Percentiles rank a stretch among this genome's conserved stretches.
Evolutionary conservation across 2,329 filamentous ascomycete species (phyloP).

Genomic region (Penicillium freii): DNA sequence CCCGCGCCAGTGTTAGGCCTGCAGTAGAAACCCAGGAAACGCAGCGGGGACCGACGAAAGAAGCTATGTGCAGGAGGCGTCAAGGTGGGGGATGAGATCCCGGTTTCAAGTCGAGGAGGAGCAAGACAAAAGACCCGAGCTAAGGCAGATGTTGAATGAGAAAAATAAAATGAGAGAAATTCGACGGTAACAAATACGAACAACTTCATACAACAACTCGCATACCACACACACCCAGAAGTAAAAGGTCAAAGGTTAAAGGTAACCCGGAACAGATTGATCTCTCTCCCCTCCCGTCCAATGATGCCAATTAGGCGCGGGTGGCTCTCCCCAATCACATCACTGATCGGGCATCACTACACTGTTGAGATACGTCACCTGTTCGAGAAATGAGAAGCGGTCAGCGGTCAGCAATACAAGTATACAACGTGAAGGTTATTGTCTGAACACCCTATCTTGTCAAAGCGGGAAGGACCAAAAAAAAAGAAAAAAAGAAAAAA

Average conservation of each 20-base stretch:
- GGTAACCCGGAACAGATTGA: neutral
- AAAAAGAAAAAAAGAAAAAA: neutral
- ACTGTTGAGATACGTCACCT: constrained; percentile 70
- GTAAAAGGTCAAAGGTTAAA: neutral
- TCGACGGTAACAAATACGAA: constrained; percentile 1
- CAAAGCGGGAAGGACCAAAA: constrained; percentile 3
- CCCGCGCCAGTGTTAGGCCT: neutral
- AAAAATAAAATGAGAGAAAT: constrained; percentile 1
- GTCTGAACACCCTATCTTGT: neutral
- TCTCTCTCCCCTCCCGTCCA: neutral
- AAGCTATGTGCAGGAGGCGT: constrained; percentile 14
- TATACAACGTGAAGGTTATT: neutral
- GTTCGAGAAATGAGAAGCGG: constrained; percentile 24
- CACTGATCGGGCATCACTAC: constrained; percentile 68
- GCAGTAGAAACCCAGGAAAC: constrained; percentile 5
- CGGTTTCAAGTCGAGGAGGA: constrained; percentile 6
- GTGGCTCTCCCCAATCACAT: constrained; percentile 6
- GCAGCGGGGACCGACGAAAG: constrained; percentile 8
- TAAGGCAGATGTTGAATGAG: neutral
- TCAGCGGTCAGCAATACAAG: constrained; percentile 23
- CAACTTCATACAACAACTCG: neutral
- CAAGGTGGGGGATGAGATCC: constrained; percentile 2
- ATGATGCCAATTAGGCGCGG: neutral
- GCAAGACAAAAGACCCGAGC: constrained; percentile 8
- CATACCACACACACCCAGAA: neutral